Evolutionary conservation across 768 basidiomycete species (phyloP).

Genomic region (Leucocoprinus leucothites): DNA sequence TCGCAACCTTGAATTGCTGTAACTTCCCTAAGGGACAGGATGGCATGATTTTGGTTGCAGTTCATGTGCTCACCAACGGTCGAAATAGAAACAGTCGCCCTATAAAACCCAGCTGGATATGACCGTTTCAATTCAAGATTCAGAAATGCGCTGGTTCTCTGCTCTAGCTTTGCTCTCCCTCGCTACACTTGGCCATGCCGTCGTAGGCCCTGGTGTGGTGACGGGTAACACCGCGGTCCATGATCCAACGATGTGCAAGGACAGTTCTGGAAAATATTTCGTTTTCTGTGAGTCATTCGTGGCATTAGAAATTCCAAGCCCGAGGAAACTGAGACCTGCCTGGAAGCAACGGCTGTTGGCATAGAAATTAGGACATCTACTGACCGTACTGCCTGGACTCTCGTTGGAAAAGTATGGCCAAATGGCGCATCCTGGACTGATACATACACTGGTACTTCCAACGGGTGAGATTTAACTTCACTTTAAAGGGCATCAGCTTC

Average conservation of each 20-base stretch:
- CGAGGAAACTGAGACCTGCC: not conserved
- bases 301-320: not conserved
- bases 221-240: conserved; percentile 42
- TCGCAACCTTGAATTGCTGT: not conserved
- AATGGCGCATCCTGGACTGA: conserved; percentile 50
- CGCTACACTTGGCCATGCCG: conserved; percentile 19
- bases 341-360: conserved; percentile 40
- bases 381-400: conserved; percentile 45
- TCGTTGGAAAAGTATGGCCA: conserved; percentile 45
- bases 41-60: too few relatives aligned
- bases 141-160: conserved; percentile 17
- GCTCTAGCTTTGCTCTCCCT: conserved; percentile 15
- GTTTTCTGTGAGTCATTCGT: conserved; percentile 38
- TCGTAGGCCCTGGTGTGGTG: conserved; percentile 34
- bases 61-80: too few relatives aligned
- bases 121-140: conserved; percentile 40
- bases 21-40: too few relatives aligned
- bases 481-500: not conserved
- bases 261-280: conserved; percentile 42
- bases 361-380: conserved; percentile 48
- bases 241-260: conserved; percentile 50
- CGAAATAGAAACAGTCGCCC: not conserved
- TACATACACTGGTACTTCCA: conserved; percentile 41
- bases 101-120: not conserved
- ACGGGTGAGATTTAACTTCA: conserved; percentile 30